Evolutionary conservation across 2,329 filamentous ascomycete species (phyloP), one percentile per base, ranked within the genome.

Genomic region (Diaporthe citriasiana): DNA sequence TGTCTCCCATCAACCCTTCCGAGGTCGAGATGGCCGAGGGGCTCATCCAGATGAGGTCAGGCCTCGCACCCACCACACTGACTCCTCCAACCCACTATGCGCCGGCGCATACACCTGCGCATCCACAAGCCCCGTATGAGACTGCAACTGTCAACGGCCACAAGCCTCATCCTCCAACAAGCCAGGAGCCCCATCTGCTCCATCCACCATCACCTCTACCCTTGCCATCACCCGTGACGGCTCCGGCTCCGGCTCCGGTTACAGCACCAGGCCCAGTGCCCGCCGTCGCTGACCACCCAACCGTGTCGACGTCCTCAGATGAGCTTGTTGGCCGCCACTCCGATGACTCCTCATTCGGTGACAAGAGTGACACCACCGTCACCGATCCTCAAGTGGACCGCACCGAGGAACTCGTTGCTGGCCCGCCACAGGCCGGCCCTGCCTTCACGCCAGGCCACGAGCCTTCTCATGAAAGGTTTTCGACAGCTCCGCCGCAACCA

Each of bases 1-100:
- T 38, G 19, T 40, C 45, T 19, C 35, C 71, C 68, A 47, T 74
- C 74, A 22, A 71, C 60, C 30, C 68, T 40, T 25, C 47, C 47
- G 63, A 68, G 47, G 47, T 73, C 55, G 74, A 75, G 45, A 53
- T 70, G 57, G 72, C 72, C 55, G 42, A 75, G 33, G 70, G 72
- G 25, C 74, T 75, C 72, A 71, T 74, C 33, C 72, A 70, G 70
- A 71, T 75, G 74, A 71, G 74, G 25, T 68, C 74, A 50, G 73
- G 74, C 38, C 66, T 71, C 55, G 71, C 53, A 72, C 66, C 74
- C 15, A 63, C 68, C 33, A 73, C 51, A 60, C 66, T 72, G 47
- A 72, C 70, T 47, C 42, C 73, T 71, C 71, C 68, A 47, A 42
- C 51, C 13, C 71, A 57, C 35, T 73, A 71, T 22, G 59, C 72